phyloP scores from a whole-genome alignment of 495 filamentous ascomycete genomes.

The Hypoxylon cercidicola region DNA sequence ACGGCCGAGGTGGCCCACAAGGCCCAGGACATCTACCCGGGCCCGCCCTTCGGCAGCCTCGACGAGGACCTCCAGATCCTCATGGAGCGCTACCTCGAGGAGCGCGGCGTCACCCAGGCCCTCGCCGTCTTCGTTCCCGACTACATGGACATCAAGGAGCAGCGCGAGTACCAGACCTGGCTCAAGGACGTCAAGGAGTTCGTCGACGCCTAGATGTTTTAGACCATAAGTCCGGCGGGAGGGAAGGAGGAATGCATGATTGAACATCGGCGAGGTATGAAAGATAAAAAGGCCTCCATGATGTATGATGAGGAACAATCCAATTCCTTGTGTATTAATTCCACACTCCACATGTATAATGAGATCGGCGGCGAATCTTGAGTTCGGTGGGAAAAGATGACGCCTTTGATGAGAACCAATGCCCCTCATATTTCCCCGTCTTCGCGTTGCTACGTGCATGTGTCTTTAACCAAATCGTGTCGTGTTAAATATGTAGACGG shows the following conservation, averaged over 20 bases:
- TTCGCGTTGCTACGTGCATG: no score
- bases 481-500: no score
- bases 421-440: not conserved
- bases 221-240: not conserved
- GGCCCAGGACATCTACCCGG: slow-evolving; percentile 82
- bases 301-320: slow-evolving; percentile 32
- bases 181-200: slow-evolving; percentile 85
- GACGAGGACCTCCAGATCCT: slow-evolving; percentile 95
- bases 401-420: not conserved
- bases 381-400: not conserved
- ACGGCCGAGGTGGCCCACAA: slow-evolving; percentile 57
- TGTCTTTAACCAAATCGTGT: no score
- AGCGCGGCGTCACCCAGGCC: slow-evolving; percentile 87
- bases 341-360: slow-evolving; percentile 35
- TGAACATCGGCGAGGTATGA: not conserved
- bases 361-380: slow-evolving; percentile 9
- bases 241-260: not conserved
- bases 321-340: slow-evolving; percentile 28
- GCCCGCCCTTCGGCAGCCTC: slow-evolving; percentile 91
- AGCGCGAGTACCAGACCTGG: slow-evolving; percentile 96
- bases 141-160: slow-evolving; percentile 98
- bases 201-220: slow-evolving; percentile 72
- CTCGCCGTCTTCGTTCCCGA: slow-evolving; percentile 92
- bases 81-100: slow-evolving; percentile 93
- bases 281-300: not conserved